These are phyloP conservation scores for Monilinia vaccinii-corymbosi DNA, from an alignment of 2,329 filamentous ascomycete genomes.

Conservation along the genomic window DNA sequence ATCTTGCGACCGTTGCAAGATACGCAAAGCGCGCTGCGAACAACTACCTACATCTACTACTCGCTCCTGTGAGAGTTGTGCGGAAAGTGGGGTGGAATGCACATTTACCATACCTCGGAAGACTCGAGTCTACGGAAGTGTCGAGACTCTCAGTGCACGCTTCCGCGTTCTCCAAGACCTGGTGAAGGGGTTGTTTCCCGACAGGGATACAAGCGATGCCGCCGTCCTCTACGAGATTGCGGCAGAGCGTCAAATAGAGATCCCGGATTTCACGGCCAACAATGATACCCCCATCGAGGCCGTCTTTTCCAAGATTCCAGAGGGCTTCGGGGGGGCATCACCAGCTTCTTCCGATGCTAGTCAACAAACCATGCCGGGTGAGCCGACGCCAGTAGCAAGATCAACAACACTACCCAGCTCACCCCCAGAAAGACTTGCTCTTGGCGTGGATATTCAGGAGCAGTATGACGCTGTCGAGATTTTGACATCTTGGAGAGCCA, in stretches of 20 bases:
- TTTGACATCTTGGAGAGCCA: too few relatives aligned
- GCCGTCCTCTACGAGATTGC: conserved; percentile 34
- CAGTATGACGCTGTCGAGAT: too few relatives aligned
- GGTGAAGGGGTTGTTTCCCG: conserved; percentile 34
- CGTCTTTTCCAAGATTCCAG: conserved; percentile 21
- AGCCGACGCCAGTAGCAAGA: conserved; percentile 4
- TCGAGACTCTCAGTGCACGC: conserved; percentile 36
- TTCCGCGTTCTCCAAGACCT: conserved; percentile 36
- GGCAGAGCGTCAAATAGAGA: conserved; percentile 30
- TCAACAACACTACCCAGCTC: conserved; percentile 10
- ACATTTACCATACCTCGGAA: conserved; percentile 37
- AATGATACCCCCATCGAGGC: conserved; percentile 19
- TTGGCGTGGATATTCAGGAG: too few relatives aligned
- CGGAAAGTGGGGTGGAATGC: conserved; percentile 32
- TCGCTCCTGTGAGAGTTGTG: conserved; percentile 32
- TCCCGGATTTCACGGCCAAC: conserved; percentile 29
- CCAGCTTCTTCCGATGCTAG: conserved; percentile 12
- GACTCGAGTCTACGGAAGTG: conserved; percentile 37
- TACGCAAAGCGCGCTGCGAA: conserved; percentile 30
- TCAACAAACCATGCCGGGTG: not conserved
- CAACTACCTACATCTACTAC: conserved; percentile 20
- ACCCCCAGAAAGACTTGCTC: conserved; percentile 23
- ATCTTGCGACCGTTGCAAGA: conserved; percentile 33
- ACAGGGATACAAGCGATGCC: conserved; percentile 32
- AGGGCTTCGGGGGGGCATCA: conserved; percentile 12